Evolutionary conservation across 306 rosid species (phyloP).

Genomic region (Cicer cuneatum): DNA sequence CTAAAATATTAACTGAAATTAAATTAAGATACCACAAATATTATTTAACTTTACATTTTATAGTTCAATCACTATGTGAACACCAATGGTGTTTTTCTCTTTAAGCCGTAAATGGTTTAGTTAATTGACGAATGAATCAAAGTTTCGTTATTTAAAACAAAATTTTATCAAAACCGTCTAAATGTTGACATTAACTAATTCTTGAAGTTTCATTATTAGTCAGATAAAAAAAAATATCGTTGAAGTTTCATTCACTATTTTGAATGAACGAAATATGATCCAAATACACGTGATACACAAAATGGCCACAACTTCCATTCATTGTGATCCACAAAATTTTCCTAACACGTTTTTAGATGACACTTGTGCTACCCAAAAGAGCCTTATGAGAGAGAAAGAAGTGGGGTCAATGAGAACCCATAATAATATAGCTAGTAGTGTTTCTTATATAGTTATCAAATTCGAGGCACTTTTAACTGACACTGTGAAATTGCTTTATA

Average conservation of each 20-base stretch:
- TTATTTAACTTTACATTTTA: no score
- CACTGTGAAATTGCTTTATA: not conserved
- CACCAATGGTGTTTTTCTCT: no score
- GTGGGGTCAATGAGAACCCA: slow-evolving; percentile 29
- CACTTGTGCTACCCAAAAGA: slow-evolving; percentile 31
- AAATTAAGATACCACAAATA: no score
- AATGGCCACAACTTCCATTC: not conserved
- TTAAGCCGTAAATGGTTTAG: no score
- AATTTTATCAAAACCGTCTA: not conserved
- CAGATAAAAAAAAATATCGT: not conserved
- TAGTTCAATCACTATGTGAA: no score
- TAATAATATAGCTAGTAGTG: not conserved
- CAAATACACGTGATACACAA: not conserved
- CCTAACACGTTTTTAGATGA: not conserved
- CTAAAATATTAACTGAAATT: no score
- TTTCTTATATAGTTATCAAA: slow-evolving; percentile 12
- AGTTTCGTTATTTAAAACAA: no score
- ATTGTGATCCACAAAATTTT: slow-evolving; percentile 24
- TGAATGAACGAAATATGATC: not conserved
- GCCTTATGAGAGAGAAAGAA: slow-evolving; percentile 36
- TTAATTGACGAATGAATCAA: no score
- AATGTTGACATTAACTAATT: not conserved
- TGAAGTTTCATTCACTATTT: slow-evolving; percentile 3
- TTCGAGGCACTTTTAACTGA: not conserved
- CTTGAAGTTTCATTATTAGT: not conserved